Base-by-base conservation (phyloP, 116 monocot species). In the Zostera marina region DNA sequence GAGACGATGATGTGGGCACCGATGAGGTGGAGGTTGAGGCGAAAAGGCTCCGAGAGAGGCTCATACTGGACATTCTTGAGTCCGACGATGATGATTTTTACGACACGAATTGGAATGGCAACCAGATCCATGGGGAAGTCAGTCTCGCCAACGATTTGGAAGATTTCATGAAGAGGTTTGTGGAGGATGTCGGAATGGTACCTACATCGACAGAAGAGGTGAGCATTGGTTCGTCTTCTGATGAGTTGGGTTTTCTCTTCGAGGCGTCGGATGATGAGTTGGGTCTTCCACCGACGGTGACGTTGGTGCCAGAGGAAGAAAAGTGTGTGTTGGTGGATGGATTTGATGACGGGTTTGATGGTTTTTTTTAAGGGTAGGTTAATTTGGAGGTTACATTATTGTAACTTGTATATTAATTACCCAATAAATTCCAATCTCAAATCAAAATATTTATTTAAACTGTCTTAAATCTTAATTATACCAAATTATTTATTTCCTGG, bases 211-310 rank as follows among this genome's bases (percentile, higher is more conserved):
- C 0, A 6, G 25, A 46, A 52, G 53, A 42, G 9, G 44, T n/a
- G 10, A 43, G 8, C 44, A 42, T 1, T n/a, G n/a, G 21, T 40
- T 9, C 44, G 14, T 42, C 52, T 39, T 39, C 46, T 41, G 39
- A 12, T n/a, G 75, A 78, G 46, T 67, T 91, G 1, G 83, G 83
- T 21, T 91, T 62, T 61, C 75, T 86, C 22, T 58, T 82, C 4
- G 86, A 76, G 59, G 91, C 91, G 5, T 91, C 91, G 6, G 91
- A 91, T 66, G 91, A 91, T 45, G 91, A 91, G 58, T 77, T 91
- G 41, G 86, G 86, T 9, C 73, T 91, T 3, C 91, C 91, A 0
- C 91, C 91, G 51, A 47, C 76, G 15, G 53, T n/a, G 40, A 63
- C 66, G 38, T 11, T 42, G 10, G 17, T 44, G 0, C 17, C 38